Base-by-base conservation (phyloP, 225 moss, liverwort and hornwort species). In the Bryoerythrophyllum caledonicum region DNA sequence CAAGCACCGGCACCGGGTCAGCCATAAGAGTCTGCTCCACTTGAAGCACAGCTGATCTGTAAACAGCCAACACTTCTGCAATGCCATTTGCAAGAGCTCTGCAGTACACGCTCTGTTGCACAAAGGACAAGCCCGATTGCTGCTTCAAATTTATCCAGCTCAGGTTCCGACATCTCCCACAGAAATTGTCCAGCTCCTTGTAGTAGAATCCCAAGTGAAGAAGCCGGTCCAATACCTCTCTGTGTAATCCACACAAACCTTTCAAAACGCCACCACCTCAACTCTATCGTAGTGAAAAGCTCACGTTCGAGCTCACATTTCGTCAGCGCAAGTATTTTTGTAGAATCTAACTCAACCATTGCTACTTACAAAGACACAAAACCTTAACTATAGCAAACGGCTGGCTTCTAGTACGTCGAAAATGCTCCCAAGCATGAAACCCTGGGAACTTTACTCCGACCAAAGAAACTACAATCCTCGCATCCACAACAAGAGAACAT, bases 11-110 rank as follows among this genome's bases (percentile, higher is more conserved):
- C 74, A 95, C 89, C 58, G 99, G 95, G 40, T 99, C 99, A 58
- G 90, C 86, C 78, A 99, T 86, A 3, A 99, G 79, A 75, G 83
- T 88, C 78, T 92, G 99, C 81, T 99, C 95, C 44, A 99, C 93
- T 79, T 91, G 89, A 56, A 99, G 81, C 53, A 95, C 99, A 46
- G 95, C 95, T 68, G 93, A 93, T 74, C 99, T 93, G 75, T 99
- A 99, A 49, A 99, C 88, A 74, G 91, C 90, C 64, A 95, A 81
- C 69, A 95, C 87, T 85, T 99, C 99, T 65, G 93, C 93, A 49
- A 99, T 84, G 26, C 99, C 99, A 77, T 92, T 99, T 63, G 99
- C 95, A 73, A 99, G 85, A 65, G 95, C 99, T 85, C 99, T 88
- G 76, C 91, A 90, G 44, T 99, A 95, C 20, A 95, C 92, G 68